phyloP scores from a whole-genome alignment of 192 early-diverging fungal species.

The Jimgerdemannia lactiflua region DNA sequence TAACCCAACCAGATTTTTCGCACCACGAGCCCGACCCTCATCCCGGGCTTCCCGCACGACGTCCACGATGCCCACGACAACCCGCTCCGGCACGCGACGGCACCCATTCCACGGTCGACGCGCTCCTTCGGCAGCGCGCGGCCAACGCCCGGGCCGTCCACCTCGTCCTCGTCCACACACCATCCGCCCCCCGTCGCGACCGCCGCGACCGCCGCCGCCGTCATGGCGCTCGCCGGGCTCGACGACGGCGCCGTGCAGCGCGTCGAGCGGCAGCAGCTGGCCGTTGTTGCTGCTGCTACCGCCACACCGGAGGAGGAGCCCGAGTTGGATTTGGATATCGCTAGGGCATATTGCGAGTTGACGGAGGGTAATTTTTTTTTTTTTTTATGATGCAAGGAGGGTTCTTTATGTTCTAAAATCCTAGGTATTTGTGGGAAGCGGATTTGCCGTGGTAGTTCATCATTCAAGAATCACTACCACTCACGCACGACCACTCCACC shows the following conservation, averaged over 20 bases:
- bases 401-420: no score
- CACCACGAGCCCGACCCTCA: neutral
- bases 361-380: conserved; percentile 23
- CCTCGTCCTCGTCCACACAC: neutral
- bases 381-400: no score
- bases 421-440: no score
- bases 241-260: neutral
- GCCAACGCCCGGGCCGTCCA: neutral
- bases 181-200: neutral
- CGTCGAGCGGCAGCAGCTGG: neutral
- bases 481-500: no score
- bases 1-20: neutral
- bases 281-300: neutral
- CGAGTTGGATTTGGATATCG: conserved; percentile 37
- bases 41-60: neutral
- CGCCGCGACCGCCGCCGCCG: neutral
- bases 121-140: neutral
- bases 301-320: conserved; percentile 16
- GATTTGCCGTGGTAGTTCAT: no score
- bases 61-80: neutral
- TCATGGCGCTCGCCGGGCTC: neutral
- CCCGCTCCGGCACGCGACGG: neutral
- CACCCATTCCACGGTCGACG: neutral
- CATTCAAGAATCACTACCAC: no score
- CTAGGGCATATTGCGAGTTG: conserved; percentile 35